These are phyloP conservation scores for Elsinoe batatas DNA, from an alignment of 2,329 filamentous ascomycete species.

Conservation along the genomic window DNA sequence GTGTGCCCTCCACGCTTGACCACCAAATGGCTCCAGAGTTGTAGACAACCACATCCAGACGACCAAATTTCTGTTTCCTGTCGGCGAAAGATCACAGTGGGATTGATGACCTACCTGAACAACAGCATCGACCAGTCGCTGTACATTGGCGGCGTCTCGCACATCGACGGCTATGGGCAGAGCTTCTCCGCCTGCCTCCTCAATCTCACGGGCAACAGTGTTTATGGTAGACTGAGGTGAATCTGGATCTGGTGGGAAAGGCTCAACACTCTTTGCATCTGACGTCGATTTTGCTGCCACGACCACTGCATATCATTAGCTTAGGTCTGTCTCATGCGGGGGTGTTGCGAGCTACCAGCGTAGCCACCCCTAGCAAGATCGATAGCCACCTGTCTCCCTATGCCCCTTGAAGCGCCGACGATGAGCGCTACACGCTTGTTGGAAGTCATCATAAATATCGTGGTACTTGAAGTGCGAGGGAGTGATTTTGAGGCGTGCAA, in stretches of 20 bases:
- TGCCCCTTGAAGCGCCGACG: constrained; percentile 56
- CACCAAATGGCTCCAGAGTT: constrained; percentile 83
- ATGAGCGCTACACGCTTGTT: constrained; percentile 22
- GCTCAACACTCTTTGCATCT: constrained; percentile 44
- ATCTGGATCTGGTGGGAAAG: constrained; percentile 69
- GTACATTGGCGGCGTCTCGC: constrained; percentile 51
- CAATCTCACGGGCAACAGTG: constrained; percentile 68
- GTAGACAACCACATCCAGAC: constrained; percentile 67
- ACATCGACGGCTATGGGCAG: constrained; percentile 62
- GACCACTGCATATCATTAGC: constrained; percentile 45
- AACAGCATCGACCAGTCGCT: constrained; percentile 49
- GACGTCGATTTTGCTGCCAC: constrained; percentile 68
- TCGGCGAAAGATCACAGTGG: background rate
- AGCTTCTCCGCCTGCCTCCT: constrained; percentile 52
- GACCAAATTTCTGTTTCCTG: constrained; percentile 42
- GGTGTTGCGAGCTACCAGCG: constrained; percentile 47
- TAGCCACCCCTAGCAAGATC: constrained; percentile 64
- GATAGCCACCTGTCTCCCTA: constrained; percentile 70
- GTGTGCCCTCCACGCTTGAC: constrained; percentile 62
- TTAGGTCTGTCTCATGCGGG: background rate
- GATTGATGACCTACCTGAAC: constrained; percentile 31
- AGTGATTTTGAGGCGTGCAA: too few relatives aligned
- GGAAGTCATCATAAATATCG: constrained; percentile 10
- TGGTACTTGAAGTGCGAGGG: too few relatives aligned
- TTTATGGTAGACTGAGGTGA: constrained; percentile 65